Conservation (phyloP, 1,139 yeast genomes). For the Protomyces gravidus region DNA sequence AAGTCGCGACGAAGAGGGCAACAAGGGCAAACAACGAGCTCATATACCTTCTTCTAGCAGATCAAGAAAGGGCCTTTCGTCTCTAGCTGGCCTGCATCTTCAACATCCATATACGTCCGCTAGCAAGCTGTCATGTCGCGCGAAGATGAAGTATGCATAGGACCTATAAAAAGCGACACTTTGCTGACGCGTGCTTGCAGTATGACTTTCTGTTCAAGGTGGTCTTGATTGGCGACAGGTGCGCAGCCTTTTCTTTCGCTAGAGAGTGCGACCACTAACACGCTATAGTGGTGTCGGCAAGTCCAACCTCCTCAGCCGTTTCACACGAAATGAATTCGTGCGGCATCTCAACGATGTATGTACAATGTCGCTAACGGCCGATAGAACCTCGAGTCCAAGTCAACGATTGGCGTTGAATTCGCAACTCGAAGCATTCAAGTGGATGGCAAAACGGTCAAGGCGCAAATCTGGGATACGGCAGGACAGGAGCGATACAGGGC, state of each 20-base stretch:
- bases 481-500: slow-evolving; percentile 99
- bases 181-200: slow-evolving; percentile 9
- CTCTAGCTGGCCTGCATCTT: no score
- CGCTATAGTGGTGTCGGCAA: slow-evolving; percentile 74
- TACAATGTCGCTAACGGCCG: neutral
- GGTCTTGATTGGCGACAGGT: slow-evolving; percentile 81
- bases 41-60: no score
- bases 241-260: neutral
- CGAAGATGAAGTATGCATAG: slow-evolving; percentile 23
- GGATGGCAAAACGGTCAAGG: slow-evolving; percentile 91
- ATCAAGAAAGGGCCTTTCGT: no score
- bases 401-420: slow-evolving; percentile 97
- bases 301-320: slow-evolving; percentile 85
- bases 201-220: slow-evolving; percentile 42
- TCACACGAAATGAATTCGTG: slow-evolving; percentile 84
- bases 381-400: slow-evolving; percentile 75
- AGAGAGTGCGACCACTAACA: neutral
- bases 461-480: slow-evolving; percentile 99
- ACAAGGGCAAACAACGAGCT: no score
- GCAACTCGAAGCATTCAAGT: slow-evolving; percentile 94
- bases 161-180: no score
- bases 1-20: no score
- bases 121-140: slow-evolving; percentile 27
- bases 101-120: no score
- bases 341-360: neutral